phyloP scores from a whole-genome alignment of 2,329 filamentous ascomycete genomes.

The Dactylellina cionopaga region DNA sequence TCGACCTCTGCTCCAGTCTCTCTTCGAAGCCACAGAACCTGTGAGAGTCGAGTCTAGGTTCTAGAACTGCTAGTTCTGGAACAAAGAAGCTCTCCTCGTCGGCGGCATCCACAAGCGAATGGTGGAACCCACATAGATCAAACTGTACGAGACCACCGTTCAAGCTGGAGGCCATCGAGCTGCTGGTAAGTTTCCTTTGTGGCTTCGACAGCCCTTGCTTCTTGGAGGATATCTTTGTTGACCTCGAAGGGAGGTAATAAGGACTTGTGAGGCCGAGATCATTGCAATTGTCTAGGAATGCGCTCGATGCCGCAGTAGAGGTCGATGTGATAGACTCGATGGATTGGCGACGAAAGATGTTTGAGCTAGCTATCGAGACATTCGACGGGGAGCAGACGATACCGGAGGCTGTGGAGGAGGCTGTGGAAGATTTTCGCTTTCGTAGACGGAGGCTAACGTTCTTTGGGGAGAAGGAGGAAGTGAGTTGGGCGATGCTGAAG shows the following conservation, averaged over 20 bases:
- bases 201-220: slow-evolving; percentile 9
- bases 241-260: slow-evolving; percentile 35
- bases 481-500: slow-evolving; percentile 52
- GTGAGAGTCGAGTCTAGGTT: slow-evolving; percentile 42
- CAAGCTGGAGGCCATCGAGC: slow-evolving; percentile 35
- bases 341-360: slow-evolving; percentile 47
- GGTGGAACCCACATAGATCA: slow-evolving; percentile 49
- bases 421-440: slow-evolving; percentile 49
- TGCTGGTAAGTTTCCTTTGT: slow-evolving; percentile 27
- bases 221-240: slow-evolving; percentile 16
- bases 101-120: slow-evolving; percentile 18
- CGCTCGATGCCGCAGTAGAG: slow-evolving; percentile 49
- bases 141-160: slow-evolving; percentile 33
- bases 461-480: slow-evolving; percentile 49
- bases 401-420: slow-evolving; percentile 36
- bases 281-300: slow-evolving; percentile 37
- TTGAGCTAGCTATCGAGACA: slow-evolving; percentile 49
- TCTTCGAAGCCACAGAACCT: slow-evolving; percentile 50
- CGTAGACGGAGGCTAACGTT: slow-evolving; percentile 43
- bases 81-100: slow-evolving; percentile 39
- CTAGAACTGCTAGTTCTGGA: slow-evolving; percentile 46
- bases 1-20: slow-evolving; percentile 43
- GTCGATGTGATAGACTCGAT: slow-evolving; percentile 48
- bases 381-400: slow-evolving; percentile 45
- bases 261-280: slow-evolving; percentile 51